phyloP scores from a whole-genome alignment of 2,329 filamentous ascomycete genomes.

The Diaporthe longicolla region DNA sequence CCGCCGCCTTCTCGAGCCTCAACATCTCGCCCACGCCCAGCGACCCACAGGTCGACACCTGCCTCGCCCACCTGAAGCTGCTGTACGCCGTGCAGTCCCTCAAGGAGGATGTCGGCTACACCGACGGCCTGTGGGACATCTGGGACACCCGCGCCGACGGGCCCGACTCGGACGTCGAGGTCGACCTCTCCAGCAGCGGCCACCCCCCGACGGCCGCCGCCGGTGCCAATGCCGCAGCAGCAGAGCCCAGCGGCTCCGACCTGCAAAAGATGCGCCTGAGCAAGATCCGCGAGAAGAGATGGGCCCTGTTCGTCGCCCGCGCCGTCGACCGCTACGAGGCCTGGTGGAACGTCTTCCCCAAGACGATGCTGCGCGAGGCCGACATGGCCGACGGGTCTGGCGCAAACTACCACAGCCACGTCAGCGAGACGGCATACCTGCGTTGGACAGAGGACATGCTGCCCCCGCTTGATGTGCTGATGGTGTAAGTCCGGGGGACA shows the following conservation, averaged over 20 bases:
- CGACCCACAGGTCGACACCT: slow-evolving; percentile 66
- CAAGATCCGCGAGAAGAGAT: slow-evolving; percentile 78
- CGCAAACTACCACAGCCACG: slow-evolving; percentile 53
- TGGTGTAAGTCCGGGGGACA: slow-evolving; percentile 55
- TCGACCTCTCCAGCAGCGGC: slow-evolving; percentile 23
- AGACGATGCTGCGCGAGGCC: slow-evolving; percentile 51
- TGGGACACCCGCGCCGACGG: slow-evolving; percentile 60
- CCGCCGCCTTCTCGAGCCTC: slow-evolving; percentile 55
- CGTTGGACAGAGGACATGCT: slow-evolving; percentile 60
- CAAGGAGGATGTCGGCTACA: slow-evolving; percentile 76
- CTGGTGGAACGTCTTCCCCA: slow-evolving; percentile 70
- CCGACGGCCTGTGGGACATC: slow-evolving; percentile 77
- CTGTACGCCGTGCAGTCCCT: slow-evolving; percentile 77
- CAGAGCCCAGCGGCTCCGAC: slow-evolving; percentile 51
- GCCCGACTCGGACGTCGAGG: slow-evolving; percentile 33
- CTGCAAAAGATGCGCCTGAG: slow-evolving; percentile 61
- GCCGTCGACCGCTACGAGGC: slow-evolving; percentile 77
- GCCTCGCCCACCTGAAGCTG: slow-evolving; percentile 81
- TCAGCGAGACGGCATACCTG: slow-evolving; percentile 47
- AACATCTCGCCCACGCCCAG: slow-evolving; percentile 49
- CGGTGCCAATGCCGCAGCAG: slow-evolving; percentile 22
- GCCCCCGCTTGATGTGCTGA: slow-evolving; percentile 65
- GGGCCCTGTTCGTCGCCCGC: slow-evolving; percentile 77
- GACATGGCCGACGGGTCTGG: slow-evolving; percentile 52
- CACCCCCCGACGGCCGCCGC: slow-evolving; percentile 16